Evolutionary conservation across 352 stramenopile genomes (phyloP).

Genomic region (Phytophthora brassicae): DNA sequence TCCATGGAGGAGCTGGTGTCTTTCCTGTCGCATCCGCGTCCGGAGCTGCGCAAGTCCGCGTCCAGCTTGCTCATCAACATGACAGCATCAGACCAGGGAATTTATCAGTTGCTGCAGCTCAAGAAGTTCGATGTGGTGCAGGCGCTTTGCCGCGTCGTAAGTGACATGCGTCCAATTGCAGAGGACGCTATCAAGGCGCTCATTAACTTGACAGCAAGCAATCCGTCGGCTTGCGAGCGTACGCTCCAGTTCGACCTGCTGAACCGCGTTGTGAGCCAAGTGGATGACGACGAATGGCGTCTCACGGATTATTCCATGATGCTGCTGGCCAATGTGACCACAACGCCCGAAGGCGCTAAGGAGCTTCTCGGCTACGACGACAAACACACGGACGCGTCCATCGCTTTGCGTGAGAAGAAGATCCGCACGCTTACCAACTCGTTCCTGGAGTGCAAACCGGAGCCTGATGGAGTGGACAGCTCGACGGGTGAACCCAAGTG

Average conservation of each 20-base stretch:
- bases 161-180: constrained; percentile 81
- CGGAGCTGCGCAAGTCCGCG: constrained; percentile 84
- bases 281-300: constrained; percentile 81
- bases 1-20: constrained; percentile 83
- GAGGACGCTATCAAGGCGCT: constrained; percentile 87
- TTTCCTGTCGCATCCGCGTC: constrained; percentile 80
- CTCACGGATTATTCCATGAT: constrained; percentile 88
- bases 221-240: constrained; percentile 64
- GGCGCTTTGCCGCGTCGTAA: constrained; percentile 77
- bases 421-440: constrained; percentile 72
- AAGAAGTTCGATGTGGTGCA: constrained; percentile 74
- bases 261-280: constrained; percentile 86
- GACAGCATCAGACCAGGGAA: constrained; percentile 79
- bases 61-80: constrained; percentile 81
- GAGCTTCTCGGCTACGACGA: constrained; percentile 66
- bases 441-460: constrained; percentile 74
- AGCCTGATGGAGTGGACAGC: constrained; percentile 73
- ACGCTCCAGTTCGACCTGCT: constrained; percentile 79
- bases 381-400: constrained; percentile 42
- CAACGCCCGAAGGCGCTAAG: constrained; percentile 62
- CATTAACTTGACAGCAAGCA: constrained; percentile 84
- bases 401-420: constrained; percentile 76
- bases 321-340: constrained; percentile 84
- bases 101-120: constrained; percentile 77
- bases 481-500: constrained; percentile 77